Evolutionary conservation across 192 early-diverging fungal species (phyloP), one percentile per base, ranked within the genome.

Genomic region (Coemansia asiatica): DNA sequence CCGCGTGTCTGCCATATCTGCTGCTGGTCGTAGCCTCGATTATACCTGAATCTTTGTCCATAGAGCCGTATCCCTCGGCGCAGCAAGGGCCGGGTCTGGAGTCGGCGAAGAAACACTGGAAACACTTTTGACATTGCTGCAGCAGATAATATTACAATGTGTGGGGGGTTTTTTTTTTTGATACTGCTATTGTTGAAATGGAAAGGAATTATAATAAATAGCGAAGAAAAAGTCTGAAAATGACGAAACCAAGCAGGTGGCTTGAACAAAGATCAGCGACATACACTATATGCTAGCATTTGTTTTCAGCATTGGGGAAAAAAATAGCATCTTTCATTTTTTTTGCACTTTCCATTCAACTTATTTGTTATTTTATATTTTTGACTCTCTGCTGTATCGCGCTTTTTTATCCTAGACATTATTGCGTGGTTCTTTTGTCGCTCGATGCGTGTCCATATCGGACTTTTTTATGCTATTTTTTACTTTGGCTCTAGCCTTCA

Each of bases 1-100:
- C 33, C 2, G 22, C 64, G 73, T 0, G 28, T 65, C 0, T 68
- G 64, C 77, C 71, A 74, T 5, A 67, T 36, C 54, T 56, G 61
- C 23, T 31, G 31, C 33, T 53, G 48, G 15, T n/a, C 28, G 25
- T 27, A 15, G 40, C 40, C 40, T 13, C 40, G n/a, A 8, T 23
- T 22, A 22, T 53, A 19, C 22, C 23, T 22, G 50, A 31, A 19
- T 53, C 12, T 9, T 33, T 12, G 56, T 44, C 31, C 13, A n/a
- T 22, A 13, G 5, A 27, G 22, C 27, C 54, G 54, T 3, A 27
- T 22, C 33, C 31, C 56, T 35, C 21, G 58, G 25, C 25, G 8
- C 6, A n/a, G 55, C 55, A 28, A 10, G 33, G 29, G 12, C 26
- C 6, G 26, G 9, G 4, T 28, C 7, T 4, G 55, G 9, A 16